A percentile compares a stretch with the other conserved stretches of the same genome.
Evolutionary conservation across 1,284 basidiomycete species (phyloP).

Genomic region (Gymnopus androsaceus): DNA sequence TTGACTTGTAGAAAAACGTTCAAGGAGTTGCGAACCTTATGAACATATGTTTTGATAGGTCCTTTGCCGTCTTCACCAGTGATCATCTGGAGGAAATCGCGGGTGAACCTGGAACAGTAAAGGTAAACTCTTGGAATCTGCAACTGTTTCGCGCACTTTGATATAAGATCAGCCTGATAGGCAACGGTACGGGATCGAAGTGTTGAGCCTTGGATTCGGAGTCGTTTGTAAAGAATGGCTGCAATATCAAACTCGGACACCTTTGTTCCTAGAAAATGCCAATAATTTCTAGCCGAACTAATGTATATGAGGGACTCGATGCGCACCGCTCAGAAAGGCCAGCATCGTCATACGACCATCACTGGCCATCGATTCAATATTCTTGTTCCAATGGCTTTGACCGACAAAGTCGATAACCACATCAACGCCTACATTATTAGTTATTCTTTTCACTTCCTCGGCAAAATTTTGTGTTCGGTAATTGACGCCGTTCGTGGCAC

Average conservation of each 20-base stretch:
- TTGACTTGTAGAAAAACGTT: not conserved
- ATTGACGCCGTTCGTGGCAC: conserved; percentile 78
- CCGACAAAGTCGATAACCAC: conserved; percentile 91
- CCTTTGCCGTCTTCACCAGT: conserved; percentile 58
- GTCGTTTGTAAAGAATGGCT: conserved; percentile 81
- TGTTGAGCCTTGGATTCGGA: conserved; percentile 89
- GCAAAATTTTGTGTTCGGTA: conserved; percentile 86
- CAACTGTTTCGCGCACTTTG: conserved; percentile 43
- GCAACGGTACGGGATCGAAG: conserved; percentile 76
- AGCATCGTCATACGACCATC: conserved; percentile 82
- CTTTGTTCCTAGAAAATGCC: conserved; percentile 51
- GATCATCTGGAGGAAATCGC: conserved; percentile 58
- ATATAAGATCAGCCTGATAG: conserved; percentile 82
- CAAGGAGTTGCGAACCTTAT: conserved; percentile 53
- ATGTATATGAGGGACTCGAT: not conserved
- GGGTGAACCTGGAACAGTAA: conserved; percentile 36
- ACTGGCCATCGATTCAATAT: conserved; percentile 73
- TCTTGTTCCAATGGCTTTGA: conserved; percentile 80
- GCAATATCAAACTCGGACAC: conserved; percentile 67
- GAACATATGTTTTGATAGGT: conserved; percentile 72
- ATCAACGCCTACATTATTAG: conserved; percentile 70
- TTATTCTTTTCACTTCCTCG: conserved; percentile 63
- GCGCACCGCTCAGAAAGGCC: conserved; percentile 68
- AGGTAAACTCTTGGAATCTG: not conserved
- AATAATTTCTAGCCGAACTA: conserved; percentile 9